These are phyloP conservation scores for Brassica napus DNA, from an alignment of 345 rosid species.

Conservation along the genomic window DNA sequence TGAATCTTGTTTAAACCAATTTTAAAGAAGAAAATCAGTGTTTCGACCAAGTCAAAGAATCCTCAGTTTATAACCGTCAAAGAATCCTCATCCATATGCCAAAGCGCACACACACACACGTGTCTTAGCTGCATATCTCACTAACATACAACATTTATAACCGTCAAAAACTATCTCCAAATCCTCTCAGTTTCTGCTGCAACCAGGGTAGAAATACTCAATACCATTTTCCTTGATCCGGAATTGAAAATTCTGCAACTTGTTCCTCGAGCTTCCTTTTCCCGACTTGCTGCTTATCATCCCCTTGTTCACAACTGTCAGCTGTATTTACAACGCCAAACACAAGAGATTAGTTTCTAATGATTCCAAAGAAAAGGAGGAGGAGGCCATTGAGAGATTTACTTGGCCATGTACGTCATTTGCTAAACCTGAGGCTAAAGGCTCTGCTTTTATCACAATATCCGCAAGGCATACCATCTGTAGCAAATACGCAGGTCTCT, in stretches of 20 bases:
- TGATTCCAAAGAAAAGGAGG: not conserved
- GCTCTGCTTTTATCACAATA: conserved; percentile 73
- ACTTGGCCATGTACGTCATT: conserved; percentile 96
- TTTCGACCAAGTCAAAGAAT: not conserved
- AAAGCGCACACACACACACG: no score
- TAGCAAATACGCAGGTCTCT: conserved; percentile 51
- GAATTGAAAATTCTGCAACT: conserved; percentile 73
- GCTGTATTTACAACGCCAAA: conserved; percentile 39
- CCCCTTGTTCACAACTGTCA: conserved; percentile 63
- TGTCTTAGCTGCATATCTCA: not conserved
- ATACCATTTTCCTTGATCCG: conserved; percentile 71
- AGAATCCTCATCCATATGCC: not conserved
- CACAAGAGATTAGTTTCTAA: not conserved
- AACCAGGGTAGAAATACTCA: conserved; percentile 85
- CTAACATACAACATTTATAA: not conserved
- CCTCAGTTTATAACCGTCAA: no score
- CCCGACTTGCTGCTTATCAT: conserved; percentile 16
- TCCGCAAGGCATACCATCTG: conserved; percentile 75
- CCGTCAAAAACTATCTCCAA: not conserved
- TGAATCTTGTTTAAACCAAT: not conserved
- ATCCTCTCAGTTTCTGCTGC: conserved; percentile 40
- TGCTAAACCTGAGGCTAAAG: conserved; percentile 91
- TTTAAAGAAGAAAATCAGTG: not conserved
- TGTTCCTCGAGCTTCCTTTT: conserved; percentile 47
- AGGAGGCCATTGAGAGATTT: conserved; percentile 3